Percentiles rank a stretch among this genome's conserved stretches.
phyloP scores from a whole-genome alignment of 305 asterid genomes.

The Caryopteris hybrid region DNA sequence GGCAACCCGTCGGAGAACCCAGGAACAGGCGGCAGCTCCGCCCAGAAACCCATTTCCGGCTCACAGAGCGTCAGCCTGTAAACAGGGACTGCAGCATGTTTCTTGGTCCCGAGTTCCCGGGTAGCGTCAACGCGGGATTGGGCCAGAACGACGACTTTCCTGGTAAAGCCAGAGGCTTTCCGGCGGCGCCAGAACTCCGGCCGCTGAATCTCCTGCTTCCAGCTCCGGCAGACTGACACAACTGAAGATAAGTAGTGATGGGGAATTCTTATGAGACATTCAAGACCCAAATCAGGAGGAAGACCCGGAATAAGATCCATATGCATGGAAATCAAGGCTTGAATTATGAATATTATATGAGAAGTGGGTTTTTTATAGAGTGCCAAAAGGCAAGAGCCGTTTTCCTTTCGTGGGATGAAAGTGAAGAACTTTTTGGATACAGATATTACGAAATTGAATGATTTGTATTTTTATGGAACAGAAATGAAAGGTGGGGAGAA shows the following conservation, averaged over 20 bases:
- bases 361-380: background rate
- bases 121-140: conserved; percentile 41
- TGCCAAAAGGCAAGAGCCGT: background rate
- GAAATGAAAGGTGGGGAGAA: background rate
- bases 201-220: conserved; percentile 45
- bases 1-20: conserved; percentile 57
- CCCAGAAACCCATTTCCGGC: conserved; percentile 62
- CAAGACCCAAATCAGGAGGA: conserved; percentile 53
- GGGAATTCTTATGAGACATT: conserved; percentile 51
- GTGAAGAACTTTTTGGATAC: background rate
- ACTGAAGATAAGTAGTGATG: conserved; percentile 40
- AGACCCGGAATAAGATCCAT: conserved; percentile 66
- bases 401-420: background rate
- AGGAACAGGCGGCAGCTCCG: conserved; percentile 52
- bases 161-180: conserved; percentile 34
- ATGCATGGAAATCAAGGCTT: background rate
- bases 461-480: background rate
- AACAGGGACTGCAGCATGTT: conserved; percentile 30
- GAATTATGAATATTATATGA: no score
- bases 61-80: conserved; percentile 55
- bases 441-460: no score
- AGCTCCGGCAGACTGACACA: conserved; percentile 48
- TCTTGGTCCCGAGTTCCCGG: conserved; percentile 12
- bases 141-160: conserved; percentile 43
- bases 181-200: conserved; percentile 62